Evolutionary conservation across 805 yeast species (phyloP).

Genomic region (Candida pseudofarinosa): DNA sequence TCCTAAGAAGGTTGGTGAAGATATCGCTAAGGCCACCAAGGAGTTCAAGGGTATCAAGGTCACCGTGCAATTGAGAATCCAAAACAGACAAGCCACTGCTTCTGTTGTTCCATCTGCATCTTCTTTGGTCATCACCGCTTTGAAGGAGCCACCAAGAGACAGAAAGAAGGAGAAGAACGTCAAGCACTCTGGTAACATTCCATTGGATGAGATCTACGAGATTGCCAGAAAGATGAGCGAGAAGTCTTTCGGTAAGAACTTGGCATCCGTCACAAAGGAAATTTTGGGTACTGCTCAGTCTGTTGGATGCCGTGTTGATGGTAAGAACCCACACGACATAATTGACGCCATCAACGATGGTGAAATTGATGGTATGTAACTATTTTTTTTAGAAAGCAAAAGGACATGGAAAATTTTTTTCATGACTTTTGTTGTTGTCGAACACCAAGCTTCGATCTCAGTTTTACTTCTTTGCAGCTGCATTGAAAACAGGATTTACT

Average conservation of each 20-base stretch:
- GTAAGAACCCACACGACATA: slow-evolving; percentile 98
- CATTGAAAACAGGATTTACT: slow-evolving; percentile 8
- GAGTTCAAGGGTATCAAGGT: slow-evolving; percentile 99
- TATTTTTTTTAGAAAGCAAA: not conserved
- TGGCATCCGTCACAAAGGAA: slow-evolving; percentile 97
- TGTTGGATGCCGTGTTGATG: slow-evolving; percentile 98
- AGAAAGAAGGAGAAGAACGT: slow-evolving; percentile 99
- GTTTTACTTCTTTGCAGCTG: not conserved
- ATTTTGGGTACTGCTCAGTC: slow-evolving; percentile 99
- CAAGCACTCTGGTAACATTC: slow-evolving; percentile 98
- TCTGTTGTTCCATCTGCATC: slow-evolving; percentile 99
- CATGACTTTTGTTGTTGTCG: not conserved
- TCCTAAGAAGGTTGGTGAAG: slow-evolving; percentile 99
- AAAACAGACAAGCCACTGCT: slow-evolving; percentile 99
- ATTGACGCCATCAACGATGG: slow-evolving; percentile 98
- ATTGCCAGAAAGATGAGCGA: slow-evolving; percentile 97
- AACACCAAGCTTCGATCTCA: no score
- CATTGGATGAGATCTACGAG: slow-evolving; percentile 92
- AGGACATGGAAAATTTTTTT: not conserved
- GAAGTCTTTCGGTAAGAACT: slow-evolving; percentile 96
- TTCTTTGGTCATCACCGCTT: slow-evolving; percentile 96
- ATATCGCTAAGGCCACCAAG: slow-evolving; percentile 99
- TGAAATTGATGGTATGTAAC: slow-evolving; percentile 66
- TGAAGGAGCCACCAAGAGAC: slow-evolving; percentile 99
- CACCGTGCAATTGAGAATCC: slow-evolving; percentile 97